Percentiles rank a stretch among this genome's conserved stretches.
phyloP scores from a whole-genome alignment of 305 asterid genomes.

The Solanum aculeatissimum region DNA sequence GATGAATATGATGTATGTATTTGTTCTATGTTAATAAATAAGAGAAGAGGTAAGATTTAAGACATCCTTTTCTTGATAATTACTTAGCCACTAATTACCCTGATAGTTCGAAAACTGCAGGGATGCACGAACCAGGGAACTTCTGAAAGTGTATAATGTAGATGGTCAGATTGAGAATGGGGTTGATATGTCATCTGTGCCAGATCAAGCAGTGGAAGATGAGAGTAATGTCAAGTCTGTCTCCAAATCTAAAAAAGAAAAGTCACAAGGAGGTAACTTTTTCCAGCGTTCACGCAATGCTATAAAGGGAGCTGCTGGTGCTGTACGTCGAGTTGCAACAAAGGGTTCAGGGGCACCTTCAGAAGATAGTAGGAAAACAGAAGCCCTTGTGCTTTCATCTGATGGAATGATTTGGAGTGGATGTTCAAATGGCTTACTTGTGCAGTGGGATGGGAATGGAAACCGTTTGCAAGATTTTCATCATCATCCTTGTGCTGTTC shows the following conservation, averaged over 20 bases:
- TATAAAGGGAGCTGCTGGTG: conserved; percentile 91
- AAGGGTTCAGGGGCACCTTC: conserved; percentile 62
- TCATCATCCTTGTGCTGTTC: conserved; percentile 67
- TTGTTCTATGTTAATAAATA: not conserved
- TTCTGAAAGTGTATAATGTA: conserved; percentile 63
- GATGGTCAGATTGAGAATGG: conserved; percentile 85
- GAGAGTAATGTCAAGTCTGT: conserved; percentile 54
- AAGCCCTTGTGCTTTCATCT: conserved; percentile 57
- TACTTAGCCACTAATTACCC: conserved; percentile 3
- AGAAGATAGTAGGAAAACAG: conserved; percentile 69
- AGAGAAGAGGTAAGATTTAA: not conserved
- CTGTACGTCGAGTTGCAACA: conserved; percentile 83
- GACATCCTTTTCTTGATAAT: not conserved
- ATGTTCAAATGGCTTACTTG: conserved; percentile 62
- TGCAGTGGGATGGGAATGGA: conserved; percentile 96
- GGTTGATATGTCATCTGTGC: conserved; percentile 44
- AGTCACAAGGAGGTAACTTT: conserved; percentile 59
- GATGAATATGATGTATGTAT: not conserved
- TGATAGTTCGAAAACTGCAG: conserved; percentile 29
- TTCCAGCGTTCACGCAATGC: conserved; percentile 88
- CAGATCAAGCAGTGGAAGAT: conserved; percentile 60
- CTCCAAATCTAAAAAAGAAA: conserved; percentile 76
- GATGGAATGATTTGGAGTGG: conserved; percentile 91
- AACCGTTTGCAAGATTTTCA: conserved; percentile 58
- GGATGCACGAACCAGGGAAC: conserved; percentile 96